Conservation (phyloP, 2,329 filamentous ascomycete genomes). For the Aspergillus sergii region DNA sequence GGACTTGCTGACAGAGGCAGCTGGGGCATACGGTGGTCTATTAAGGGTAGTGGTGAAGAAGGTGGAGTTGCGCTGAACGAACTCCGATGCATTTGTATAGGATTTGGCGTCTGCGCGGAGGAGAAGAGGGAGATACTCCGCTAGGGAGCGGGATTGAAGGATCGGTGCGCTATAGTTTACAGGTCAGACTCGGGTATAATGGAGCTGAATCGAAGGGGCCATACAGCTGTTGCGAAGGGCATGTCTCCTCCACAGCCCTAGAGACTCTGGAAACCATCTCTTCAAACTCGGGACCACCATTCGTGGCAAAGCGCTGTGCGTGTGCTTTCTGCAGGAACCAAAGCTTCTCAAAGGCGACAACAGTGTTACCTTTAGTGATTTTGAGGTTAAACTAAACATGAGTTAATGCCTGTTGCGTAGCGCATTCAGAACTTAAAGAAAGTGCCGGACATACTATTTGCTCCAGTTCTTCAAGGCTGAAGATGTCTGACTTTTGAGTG, state of each 20-base stretch:
- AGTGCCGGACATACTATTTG: slow-evolving; percentile 57
- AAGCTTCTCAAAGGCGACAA: slow-evolving; percentile 78
- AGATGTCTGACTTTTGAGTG: slow-evolving; percentile 66
- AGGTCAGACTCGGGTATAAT: not conserved
- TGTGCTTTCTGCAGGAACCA: slow-evolving; percentile 76
- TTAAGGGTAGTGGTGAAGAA: slow-evolving; percentile 55
- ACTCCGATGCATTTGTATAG: slow-evolving; percentile 59
- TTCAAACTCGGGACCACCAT: slow-evolving; percentile 46
- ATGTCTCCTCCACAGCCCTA: slow-evolving; percentile 27
- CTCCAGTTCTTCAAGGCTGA: slow-evolving; percentile 71
- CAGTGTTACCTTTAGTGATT: slow-evolving; percentile 88
- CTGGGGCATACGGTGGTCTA: slow-evolving; percentile 28
- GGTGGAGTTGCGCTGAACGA: slow-evolving; percentile 58
- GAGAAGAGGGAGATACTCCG: slow-evolving; percentile 54
- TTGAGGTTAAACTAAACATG: slow-evolving; percentile 72
- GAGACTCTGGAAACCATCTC: slow-evolving; percentile 43
- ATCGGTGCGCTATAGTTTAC: slow-evolving; percentile 28
- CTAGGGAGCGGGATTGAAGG: slow-evolving; percentile 38
- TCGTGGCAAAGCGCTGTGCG: slow-evolving; percentile 52
- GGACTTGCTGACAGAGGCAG: slow-evolving; percentile 17
- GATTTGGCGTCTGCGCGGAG: slow-evolving; percentile 59
- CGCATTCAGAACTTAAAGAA: not conserved
- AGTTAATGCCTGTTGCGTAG: not conserved
- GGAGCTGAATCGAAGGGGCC: slow-evolving; percentile 8
- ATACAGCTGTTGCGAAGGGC: slow-evolving; percentile 33